Evolutionary conservation across 2,329 filamentous ascomycete species (phyloP), one percentile per base, ranked within the genome.

Genomic region (Neofusicoccum kwambonambiense): DNA sequence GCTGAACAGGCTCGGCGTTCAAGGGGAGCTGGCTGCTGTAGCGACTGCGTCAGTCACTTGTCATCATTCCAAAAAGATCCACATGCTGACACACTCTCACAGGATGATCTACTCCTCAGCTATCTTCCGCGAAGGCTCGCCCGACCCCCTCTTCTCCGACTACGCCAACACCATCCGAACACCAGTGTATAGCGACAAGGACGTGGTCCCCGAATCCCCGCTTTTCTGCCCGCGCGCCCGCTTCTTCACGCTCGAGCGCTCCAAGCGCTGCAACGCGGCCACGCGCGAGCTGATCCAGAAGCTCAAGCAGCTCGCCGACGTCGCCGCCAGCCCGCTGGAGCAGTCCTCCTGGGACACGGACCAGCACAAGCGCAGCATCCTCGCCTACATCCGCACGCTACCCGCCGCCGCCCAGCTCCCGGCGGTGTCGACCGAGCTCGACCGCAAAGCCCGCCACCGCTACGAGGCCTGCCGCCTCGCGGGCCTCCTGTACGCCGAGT

Each of bases 381-480:
- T 57, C 19, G 17, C 12, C 41, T 37, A 58, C n/a, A 12, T 64
- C 42, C 31, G 17, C 42, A 13, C n/a, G 35, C 37, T 63, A 22
- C 66, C 66, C 15, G 34, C 57, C 4, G 45, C 31, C 2, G 44
- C 22, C 2, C 65, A 57, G 7, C 73, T 71, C 47, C 68, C 65
- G 0, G 60, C 70, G 2, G 52, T 68, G 8, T 44, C 69, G 0
- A 64, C 70, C n/a, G 60, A 68, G 2, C 49, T 57, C 13, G 67
- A 62, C 19, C 65, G 49, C 2, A 68, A 67, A 34, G 61, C 69
- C 7, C 52, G 75, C 47, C 73, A 70, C 70, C 74, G 67, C 51
- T 77, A 77, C 65, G 76, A 78, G 58, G 74, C 74, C 1, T 69
- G 75, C n/a, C 74, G 76, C 0, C 68, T 78, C 12, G 66, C 73